Base-by-base conservation (phyloP, 257 asterid genomes). In the Petunia axillaris region DNA sequence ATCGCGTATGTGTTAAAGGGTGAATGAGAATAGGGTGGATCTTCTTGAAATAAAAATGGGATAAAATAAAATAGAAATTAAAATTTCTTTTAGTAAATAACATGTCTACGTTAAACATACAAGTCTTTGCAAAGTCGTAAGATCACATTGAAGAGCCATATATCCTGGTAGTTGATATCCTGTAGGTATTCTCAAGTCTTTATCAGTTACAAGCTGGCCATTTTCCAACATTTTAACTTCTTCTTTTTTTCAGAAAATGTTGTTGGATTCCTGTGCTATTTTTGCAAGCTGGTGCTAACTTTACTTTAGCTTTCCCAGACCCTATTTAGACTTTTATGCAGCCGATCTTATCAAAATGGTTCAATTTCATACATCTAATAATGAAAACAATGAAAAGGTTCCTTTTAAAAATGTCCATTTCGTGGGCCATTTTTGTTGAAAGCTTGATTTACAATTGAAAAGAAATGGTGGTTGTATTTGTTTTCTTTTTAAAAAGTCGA, bases 201-300 rank as follows among this genome's bases (percentile, higher is more conserved):
- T 16, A 10, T 70, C 43, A 46, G 4, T 43, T 68, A 15, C 57
- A 68, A 43, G 55, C 8, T 68, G 57, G 13, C 75, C 55, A 67
- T 16, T 70, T 44, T 70, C 58, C 58, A 46, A 70, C 59, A 8
- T 50, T 8, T 52, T 52, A 50, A 8, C 8, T 50, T 25, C 25
- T 25, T 25, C 0, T 25, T 25, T 14, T 52, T 3, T 52, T 14
- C 55, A 9, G 15, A 55, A 67, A 70, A 9, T 44, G 55, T 46
- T 70, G 13, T 46, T 70, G 58, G 58, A 46, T 1, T 70, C 37
- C 1, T 44, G 9, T 70, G 25, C n/a, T 70, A 44, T 46, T 46
- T 70, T 25, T 70, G 77, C 43, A 46, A 70, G 43, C 40, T 70
- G 41, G 76, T 16, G 1, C 46, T 70, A 46, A 70, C 59, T 70